Percentiles rank a stretch among this genome's conserved stretches.
These are phyloP conservation scores for Fusarium pseudograminearum DNA, from an alignment of 2,329 filamentous ascomycete genomes.

Conservation along the genomic window DNA sequence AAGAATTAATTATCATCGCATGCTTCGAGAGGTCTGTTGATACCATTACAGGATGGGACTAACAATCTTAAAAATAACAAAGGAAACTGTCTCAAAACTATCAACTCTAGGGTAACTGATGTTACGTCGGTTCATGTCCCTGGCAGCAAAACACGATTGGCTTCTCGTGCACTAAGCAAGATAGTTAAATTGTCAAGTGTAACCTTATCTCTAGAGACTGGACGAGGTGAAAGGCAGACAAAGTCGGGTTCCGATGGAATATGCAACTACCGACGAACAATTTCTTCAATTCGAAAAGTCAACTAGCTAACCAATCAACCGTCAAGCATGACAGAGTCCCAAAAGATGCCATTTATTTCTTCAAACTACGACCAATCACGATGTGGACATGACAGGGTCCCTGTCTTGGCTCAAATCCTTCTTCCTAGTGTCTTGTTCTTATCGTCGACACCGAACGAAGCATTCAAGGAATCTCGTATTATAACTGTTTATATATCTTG, in stretches of 20 bases:
- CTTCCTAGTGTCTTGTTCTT: background rate
- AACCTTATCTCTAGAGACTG: fast-evolving
- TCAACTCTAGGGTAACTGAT: background rate
- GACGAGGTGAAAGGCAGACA: too few relatives aligned
- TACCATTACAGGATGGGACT: too few relatives aligned
- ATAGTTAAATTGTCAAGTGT: background rate
- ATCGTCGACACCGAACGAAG: too few relatives aligned
- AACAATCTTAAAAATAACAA: too few relatives aligned
- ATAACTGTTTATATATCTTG: too few relatives aligned
- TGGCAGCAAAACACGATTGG: background rate
- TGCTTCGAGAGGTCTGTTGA: too few relatives aligned
- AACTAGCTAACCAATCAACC: background rate
- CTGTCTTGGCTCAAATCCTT: background rate
- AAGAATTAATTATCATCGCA: fast-evolving
- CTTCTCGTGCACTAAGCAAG: background rate
- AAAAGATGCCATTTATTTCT: fast-evolving
- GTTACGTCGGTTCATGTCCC: too few relatives aligned
- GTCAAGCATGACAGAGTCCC: background rate
- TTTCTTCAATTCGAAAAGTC: background rate
- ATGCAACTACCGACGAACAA: background rate
- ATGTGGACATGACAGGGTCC: background rate
- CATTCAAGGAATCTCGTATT: too few relatives aligned
- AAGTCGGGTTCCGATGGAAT: background rate
- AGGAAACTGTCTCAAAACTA: too few relatives aligned
- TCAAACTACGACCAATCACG: fast-evolving